These are phyloP conservation scores for Wallacemonas collosoma DNA, from an alignment of 208 protist genomes.

Conservation along the genomic window DNA sequence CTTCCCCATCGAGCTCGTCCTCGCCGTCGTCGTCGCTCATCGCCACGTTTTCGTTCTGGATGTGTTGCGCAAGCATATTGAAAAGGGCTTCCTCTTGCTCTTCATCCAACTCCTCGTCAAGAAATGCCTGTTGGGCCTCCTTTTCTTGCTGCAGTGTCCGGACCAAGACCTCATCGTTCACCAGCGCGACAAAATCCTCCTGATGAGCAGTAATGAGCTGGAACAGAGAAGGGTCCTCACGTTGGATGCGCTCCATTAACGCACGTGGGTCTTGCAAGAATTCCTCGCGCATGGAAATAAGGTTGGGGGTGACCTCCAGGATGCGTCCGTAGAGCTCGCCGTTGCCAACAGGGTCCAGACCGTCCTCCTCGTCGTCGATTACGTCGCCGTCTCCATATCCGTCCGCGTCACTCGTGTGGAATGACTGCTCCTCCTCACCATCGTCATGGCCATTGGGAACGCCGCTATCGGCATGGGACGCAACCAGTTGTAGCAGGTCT, in stretches of 20 bases:
- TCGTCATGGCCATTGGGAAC: slow-evolving; percentile 9
- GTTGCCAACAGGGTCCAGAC: slow-evolving; percentile 25
- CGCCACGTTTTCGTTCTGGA: slow-evolving; percentile 8
- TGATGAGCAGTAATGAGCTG: slow-evolving; percentile 80
- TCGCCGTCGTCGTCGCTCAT: slow-evolving; percentile 31
- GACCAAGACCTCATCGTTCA: slow-evolving; percentile 75
- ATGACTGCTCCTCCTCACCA: slow-evolving; percentile 24
- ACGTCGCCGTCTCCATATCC: slow-evolving; percentile 14
- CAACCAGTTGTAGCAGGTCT: neutral
- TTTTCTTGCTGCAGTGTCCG: slow-evolving; percentile 39
- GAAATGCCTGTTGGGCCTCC: slow-evolving; percentile 14
- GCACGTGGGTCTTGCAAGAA: slow-evolving; percentile 73
- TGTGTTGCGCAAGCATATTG: slow-evolving; percentile 12
- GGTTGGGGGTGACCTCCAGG: slow-evolving; percentile 59
- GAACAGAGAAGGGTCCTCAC: slow-evolving; percentile 70
- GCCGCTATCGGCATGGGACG: neutral
- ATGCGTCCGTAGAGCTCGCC: slow-evolving; percentile 60
- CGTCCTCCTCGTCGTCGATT: slow-evolving; percentile 23
- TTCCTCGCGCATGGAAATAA: slow-evolving; percentile 75
- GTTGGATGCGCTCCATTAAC: slow-evolving; percentile 74
- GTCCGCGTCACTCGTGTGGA: slow-evolving; percentile 25
- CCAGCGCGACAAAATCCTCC: slow-evolving; percentile 73
- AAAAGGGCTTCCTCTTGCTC: slow-evolving; percentile 21
- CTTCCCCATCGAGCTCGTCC: slow-evolving; percentile 12
- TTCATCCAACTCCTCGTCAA: slow-evolving; percentile 23